A percentile compares a stretch with the other conserved stretches of the same genome.
Conservation (phyloP, 2,329 filamentous ascomycete genomes). For the Beauveria pseudobassiana region DNA sequence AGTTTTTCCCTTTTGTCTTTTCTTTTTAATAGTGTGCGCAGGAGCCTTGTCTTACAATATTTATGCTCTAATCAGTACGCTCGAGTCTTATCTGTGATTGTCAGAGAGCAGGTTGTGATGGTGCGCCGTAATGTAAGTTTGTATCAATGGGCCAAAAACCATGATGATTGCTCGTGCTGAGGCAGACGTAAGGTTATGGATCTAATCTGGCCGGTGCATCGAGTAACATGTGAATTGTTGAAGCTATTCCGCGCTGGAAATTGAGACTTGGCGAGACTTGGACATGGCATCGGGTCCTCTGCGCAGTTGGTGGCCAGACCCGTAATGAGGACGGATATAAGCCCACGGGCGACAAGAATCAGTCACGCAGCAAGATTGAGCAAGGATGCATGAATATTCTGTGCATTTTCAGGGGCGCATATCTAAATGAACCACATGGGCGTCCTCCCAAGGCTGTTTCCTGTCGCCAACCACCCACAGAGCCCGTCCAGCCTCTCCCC, state of each 20-base stretch:
- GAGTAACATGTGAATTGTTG: background rate
- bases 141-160: background rate
- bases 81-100: background rate
- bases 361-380: too few species aligned
- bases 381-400: too few species aligned
- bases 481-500: too few species aligned
- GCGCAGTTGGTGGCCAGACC: background rate
- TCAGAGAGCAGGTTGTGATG: background rate
- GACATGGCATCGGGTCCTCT: background rate
- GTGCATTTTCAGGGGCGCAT: too few species aligned
- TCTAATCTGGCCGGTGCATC: background rate
- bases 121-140: background rate
- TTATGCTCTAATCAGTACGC: slow-evolving; percentile 8
- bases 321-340: background rate
- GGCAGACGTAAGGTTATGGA: background rate
- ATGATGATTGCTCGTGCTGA: background rate
- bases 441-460: too few species aligned
- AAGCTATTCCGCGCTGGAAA: background rate
- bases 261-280: background rate
- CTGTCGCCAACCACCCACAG: too few species aligned
- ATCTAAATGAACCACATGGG: too few species aligned
- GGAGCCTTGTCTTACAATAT: slow-evolving; percentile 11
- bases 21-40: slow-evolving; percentile 11
- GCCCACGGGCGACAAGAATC: too few species aligned
- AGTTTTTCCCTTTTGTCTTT: slow-evolving; percentile 7